A percentile compares a stretch with the other conserved stretches of the same genome.
phyloP scores from a whole-genome alignment of 1,284 basidiomycete species.

The Ustilago xerochloae region DNA sequence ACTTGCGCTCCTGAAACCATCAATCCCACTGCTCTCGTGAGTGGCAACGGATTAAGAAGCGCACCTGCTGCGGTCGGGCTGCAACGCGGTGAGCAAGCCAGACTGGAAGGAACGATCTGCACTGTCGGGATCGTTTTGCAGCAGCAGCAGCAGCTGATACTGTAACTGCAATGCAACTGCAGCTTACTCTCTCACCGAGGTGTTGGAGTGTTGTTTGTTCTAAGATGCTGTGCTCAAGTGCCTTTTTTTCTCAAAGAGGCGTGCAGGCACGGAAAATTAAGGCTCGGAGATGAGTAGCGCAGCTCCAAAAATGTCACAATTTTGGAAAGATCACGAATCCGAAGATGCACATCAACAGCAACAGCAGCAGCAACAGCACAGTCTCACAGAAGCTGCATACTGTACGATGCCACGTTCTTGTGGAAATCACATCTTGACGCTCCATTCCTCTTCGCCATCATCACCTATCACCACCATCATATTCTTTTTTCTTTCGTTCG shows the following conservation, averaged over 20 bases:
- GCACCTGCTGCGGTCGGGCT: too few species aligned
- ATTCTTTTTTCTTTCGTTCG: neutral
- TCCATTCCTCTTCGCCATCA: neutral
- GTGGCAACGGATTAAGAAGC: too few species aligned
- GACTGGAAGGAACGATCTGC: neutral
- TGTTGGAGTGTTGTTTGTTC: neutral
- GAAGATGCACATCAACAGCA: too few species aligned
- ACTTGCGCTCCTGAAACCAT: too few species aligned
- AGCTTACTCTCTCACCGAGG: too few species aligned
- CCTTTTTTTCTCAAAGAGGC: too few species aligned
- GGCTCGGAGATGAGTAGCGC: neutral
- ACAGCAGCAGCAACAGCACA: too few species aligned
- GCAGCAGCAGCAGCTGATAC: neutral
- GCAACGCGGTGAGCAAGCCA: too few species aligned
- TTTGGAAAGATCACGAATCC: too few species aligned
- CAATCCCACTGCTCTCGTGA: too few species aligned
- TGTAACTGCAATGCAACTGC: too few species aligned
- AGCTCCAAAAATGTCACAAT: neutral
- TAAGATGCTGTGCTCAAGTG: neutral
- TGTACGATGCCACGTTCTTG: neutral
- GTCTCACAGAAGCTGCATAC: neutral
- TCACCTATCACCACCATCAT: conserved; percentile 1
- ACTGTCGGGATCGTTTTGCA: neutral
- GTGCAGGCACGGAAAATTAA: neutral
- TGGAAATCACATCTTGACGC: neutral